A percentile compares a stretch with the other conserved stretches of the same genome.
phyloP scores from a whole-genome alignment of 2,329 filamentous ascomycete genomes.

The Xylaria sp. region DNA sequence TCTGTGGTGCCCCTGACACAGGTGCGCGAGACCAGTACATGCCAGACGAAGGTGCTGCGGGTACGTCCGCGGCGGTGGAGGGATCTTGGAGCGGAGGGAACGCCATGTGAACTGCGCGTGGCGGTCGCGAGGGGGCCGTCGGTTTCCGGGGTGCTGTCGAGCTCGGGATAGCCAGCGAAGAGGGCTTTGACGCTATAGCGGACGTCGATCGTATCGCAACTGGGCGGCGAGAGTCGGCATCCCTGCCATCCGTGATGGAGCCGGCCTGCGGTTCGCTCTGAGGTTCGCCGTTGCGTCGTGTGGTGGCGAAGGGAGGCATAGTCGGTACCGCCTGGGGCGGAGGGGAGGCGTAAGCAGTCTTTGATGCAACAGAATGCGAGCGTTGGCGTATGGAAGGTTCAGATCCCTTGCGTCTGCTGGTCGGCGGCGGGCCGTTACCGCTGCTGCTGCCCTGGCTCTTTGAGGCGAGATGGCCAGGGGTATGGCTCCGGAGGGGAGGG shows the following conservation, averaged over 20 bases:
- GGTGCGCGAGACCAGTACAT: conserved; percentile 78
- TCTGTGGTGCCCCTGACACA: conserved; percentile 70
- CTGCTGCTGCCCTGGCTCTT: conserved; percentile 55
- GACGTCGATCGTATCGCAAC: conserved; percentile 64
- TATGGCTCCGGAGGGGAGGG: conserved; percentile 64
- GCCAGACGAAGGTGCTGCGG: conserved; percentile 71
- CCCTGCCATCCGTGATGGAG: conserved; percentile 48
- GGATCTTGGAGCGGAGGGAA: conserved; percentile 69
- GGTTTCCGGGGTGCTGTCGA: conserved; percentile 40
- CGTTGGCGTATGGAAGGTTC: conserved; percentile 65
- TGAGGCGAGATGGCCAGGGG: conserved; percentile 68
- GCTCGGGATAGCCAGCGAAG: conserved; percentile 35
- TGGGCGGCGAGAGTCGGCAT: conserved; percentile 53
- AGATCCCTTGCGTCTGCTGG: conserved; percentile 60
- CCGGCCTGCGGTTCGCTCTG: conserved; percentile 43
- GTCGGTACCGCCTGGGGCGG: conserved; percentile 46
- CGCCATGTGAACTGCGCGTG: conserved; percentile 56
- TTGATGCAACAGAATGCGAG: conserved; percentile 60
- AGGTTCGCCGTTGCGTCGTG: conserved; percentile 45
- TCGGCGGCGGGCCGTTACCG: conserved; percentile 35
- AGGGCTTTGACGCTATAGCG: conserved; percentile 54
- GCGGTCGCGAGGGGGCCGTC: conserved; percentile 42
- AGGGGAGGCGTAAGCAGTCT: conserved; percentile 47
- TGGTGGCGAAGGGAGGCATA: conserved; percentile 43
- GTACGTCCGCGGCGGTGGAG: conserved; percentile 67